phyloP scores from a whole-genome alignment of 768 basidiomycete genomes.

The Podaxis rugospora region DNA sequence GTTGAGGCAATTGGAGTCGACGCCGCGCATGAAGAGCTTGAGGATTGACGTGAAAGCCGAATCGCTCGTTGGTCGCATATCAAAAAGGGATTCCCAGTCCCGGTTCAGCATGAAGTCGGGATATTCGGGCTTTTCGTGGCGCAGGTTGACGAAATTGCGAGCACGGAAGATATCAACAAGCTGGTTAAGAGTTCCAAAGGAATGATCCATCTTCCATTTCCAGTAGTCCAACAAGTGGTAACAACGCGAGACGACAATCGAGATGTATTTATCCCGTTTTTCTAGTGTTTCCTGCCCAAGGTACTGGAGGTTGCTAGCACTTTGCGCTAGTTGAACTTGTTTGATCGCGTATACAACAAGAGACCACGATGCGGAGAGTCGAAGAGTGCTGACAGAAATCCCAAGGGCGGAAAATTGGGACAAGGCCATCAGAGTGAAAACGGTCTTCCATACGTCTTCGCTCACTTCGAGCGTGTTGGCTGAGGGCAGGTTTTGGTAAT shows the following conservation, averaged over 20 bases:
- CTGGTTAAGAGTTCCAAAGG: constrained; percentile 5
- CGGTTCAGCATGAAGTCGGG: constrained; percentile 10
- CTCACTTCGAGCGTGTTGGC: constrained; percentile 1
- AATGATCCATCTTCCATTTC: constrained; percentile 9
- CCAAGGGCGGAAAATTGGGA: constrained; percentile 8
- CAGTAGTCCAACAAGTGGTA: constrained; percentile 7
- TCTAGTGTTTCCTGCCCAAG: background rate
- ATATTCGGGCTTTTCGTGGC: constrained; percentile 7
- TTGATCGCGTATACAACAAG: constrained; percentile 3
- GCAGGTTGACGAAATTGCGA: constrained; percentile 10
- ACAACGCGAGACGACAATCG: constrained; percentile 7
- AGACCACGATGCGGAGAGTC: constrained; percentile 5
- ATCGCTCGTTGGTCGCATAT: background rate
- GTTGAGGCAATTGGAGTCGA: constrained; percentile 1
- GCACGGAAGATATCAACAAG: constrained; percentile 9
- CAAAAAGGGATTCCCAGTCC: constrained; percentile 2
- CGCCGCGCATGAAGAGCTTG: constrained; percentile 7
- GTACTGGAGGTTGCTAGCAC: background rate
- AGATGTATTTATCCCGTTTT: constrained; percentile 5
- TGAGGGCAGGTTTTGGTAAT: background rate
- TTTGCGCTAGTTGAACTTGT: constrained; percentile 3
- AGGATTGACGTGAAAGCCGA: constrained; percentile 7
- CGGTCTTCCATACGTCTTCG: constrained; percentile 1
- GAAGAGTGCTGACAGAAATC: background rate
- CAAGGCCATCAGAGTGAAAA: constrained; percentile 7